Percentiles rank a stretch among this genome's conserved stretches.
Conservation (phyloP, 1,284 basidiomycete species). For the Trametes pubescens region DNA sequence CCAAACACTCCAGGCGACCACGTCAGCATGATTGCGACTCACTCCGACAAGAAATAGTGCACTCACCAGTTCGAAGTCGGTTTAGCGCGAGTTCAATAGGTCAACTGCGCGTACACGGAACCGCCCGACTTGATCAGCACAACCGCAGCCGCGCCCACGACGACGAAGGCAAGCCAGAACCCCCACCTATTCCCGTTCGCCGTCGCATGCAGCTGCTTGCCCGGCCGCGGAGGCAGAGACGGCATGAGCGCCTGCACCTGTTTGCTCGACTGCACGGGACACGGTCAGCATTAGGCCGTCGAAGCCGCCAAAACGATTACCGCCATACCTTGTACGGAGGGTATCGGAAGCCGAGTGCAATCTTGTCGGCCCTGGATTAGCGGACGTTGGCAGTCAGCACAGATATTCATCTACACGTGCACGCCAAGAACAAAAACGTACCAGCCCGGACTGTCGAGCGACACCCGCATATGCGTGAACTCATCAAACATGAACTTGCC, state of each 20-base stretch:
- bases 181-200: slow-evolving; percentile 29
- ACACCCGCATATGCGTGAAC: slow-evolving; percentile 71
- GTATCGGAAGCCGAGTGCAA: slow-evolving; percentile 32
- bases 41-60: too few relatives aligned
- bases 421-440: too few relatives aligned
- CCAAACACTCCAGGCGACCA: too few relatives aligned
- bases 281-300: not conserved
- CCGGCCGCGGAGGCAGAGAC: slow-evolving; percentile 24
- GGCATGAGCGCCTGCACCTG: slow-evolving; percentile 13
- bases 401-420: too few relatives aligned
- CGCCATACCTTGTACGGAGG: slow-evolving; percentile 36
- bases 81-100: too few relatives aligned
- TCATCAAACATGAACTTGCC: slow-evolving; percentile 71
- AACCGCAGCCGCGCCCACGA: slow-evolving; percentile 17
- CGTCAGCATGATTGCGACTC: too few relatives aligned
- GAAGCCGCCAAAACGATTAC: not conserved
- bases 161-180: slow-evolving; percentile 27
- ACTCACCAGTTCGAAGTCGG: too few relatives aligned
- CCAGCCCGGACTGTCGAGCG: slow-evolving; percentile 70
- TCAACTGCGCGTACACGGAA: too few relatives aligned
- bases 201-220: not conserved
- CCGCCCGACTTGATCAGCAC: slow-evolving; percentile 26
- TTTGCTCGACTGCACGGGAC: not conserved
- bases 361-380: slow-evolving; percentile 34
- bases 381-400: too few relatives aligned